Evolutionary conservation across 345 rosid species (phyloP).

Genomic region (Salix dunnii): DNA sequence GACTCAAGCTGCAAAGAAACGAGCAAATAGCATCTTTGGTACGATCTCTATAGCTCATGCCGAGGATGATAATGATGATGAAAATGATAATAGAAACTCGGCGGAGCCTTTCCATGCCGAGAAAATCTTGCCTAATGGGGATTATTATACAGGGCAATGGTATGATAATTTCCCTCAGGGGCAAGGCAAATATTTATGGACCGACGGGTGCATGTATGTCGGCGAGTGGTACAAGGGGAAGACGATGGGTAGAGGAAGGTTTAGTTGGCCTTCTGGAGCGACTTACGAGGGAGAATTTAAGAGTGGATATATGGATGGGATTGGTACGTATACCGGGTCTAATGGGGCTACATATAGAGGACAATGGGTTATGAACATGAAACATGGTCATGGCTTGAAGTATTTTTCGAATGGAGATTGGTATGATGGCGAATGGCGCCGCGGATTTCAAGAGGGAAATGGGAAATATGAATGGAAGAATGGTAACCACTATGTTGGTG

Average conservation of each 20-base stretch:
- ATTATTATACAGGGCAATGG: conserved; percentile 89
- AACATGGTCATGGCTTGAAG: conserved; percentile 74
- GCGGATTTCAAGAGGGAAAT: conserved; percentile 72
- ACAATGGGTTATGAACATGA: conserved; percentile 85
- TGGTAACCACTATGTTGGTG: conserved; percentile 55
- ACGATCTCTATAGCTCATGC: conserved; percentile 48
- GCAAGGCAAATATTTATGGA: conserved; percentile 83
- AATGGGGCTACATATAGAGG: conserved; percentile 70
- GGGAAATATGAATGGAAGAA: conserved; percentile 76
- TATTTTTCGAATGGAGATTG: conserved; percentile 63
- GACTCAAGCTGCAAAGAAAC: conserved; percentile 85
- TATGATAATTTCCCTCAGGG: conserved; percentile 78
- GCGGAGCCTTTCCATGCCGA: conserved; percentile 56
- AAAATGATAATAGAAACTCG: not conserved
- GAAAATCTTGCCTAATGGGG: conserved; percentile 75
- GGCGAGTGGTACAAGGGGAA: conserved; percentile 89
- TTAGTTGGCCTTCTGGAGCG: conserved; percentile 92
- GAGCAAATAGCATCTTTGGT: conserved; percentile 86
- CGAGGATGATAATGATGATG: conserved; percentile 45
- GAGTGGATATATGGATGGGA: conserved; percentile 85
- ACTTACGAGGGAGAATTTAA: conserved; percentile 91
- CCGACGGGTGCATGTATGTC: conserved; percentile 78
- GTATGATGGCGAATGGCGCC: conserved; percentile 88
- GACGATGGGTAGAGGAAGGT: conserved; percentile 76
- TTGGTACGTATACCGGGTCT: conserved; percentile 55